Evolutionary conservation across 2,329 filamentous ascomycete species (phyloP).

Genomic region (Arthroderma uncinatum): DNA sequence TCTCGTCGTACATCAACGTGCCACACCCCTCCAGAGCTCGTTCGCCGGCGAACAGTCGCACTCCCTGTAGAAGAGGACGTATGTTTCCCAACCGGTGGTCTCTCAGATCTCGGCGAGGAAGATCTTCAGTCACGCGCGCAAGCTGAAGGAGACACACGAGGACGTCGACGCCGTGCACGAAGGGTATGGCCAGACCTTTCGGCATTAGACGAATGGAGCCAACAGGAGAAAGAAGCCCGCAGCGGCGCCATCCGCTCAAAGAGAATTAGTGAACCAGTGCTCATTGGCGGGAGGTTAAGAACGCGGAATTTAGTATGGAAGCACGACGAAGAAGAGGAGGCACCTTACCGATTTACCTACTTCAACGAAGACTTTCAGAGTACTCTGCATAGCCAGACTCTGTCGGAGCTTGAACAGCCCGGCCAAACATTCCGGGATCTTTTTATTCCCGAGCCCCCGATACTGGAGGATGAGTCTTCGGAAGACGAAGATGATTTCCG

Average conservation of each 20-base stretch:
- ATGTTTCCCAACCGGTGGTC: constrained; percentile 70
- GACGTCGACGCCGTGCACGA: constrained; percentile 48
- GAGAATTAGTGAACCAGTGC: constrained; percentile 84
- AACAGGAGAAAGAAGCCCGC: constrained; percentile 76
- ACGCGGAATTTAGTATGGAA: constrained; percentile 75
- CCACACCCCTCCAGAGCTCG: constrained; percentile 29
- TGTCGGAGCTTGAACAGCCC: constrained; percentile 81
- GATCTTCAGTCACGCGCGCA: constrained; percentile 47
- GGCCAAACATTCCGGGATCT: constrained; percentile 75
- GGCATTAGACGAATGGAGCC: constrained; percentile 79
- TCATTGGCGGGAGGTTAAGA: constrained; percentile 79
- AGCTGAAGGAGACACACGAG: constrained; percentile 31
- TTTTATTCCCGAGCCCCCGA: constrained; percentile 75
- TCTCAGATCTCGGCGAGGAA: constrained; percentile 73
- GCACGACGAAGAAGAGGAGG: constrained; percentile 74
- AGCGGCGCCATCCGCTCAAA: constrained; percentile 75
- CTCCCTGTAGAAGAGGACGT: constrained; percentile 72
- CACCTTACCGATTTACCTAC: constrained; percentile 91
- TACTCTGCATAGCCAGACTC: constrained; percentile 91
- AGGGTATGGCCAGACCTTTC: constrained; percentile 77
- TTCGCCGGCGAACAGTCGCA: constrained; percentile 47
- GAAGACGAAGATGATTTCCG: constrained; percentile 43
- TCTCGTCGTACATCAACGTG: constrained; percentile 33
- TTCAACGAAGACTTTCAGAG: constrained; percentile 96
- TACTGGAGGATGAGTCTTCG: constrained; percentile 55